Conservation (phyloP, 805 yeast species). For the Candida manassasensis region DNA sequence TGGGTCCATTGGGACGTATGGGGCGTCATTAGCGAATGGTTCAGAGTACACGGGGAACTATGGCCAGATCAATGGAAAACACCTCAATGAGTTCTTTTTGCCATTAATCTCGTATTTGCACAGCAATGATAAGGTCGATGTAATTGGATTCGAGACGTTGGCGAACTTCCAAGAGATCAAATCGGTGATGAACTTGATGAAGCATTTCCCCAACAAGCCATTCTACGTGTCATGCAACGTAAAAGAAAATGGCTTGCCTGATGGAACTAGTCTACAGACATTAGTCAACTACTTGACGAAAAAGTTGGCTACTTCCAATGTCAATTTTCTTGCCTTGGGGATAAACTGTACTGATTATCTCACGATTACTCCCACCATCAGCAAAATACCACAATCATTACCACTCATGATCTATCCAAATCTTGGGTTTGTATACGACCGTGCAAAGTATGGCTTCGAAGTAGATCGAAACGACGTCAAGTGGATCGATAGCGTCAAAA, state of each 20-base stretch:
- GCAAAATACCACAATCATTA: conserved; percentile 12
- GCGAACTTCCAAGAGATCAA: conserved; percentile 58
- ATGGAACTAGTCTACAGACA: conserved; percentile 25
- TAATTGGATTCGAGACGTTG: conserved; percentile 67
- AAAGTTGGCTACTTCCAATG: conserved; percentile 8
- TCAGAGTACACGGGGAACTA: conserved; percentile 74
- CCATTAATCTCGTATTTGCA: conserved; percentile 36
- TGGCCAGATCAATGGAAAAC: conserved; percentile 29
- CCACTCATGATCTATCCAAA: conserved; percentile 67
- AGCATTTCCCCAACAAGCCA: conserved; percentile 25
- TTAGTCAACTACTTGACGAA: conserved; percentile 16
- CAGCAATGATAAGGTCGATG: conserved; percentile 42
- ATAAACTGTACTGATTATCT: conserved; percentile 60
- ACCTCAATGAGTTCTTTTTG: conserved; percentile 47
- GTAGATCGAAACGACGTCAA: conserved; percentile 11
- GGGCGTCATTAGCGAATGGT: conserved; percentile 63
- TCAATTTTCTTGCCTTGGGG: conserved; percentile 49
- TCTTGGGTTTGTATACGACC: conserved; percentile 65
- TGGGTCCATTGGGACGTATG: conserved; percentile 77
- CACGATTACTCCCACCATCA: conserved; percentile 37
- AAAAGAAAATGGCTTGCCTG: conserved; percentile 19
- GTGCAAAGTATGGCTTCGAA: conserved; percentile 29
- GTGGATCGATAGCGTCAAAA: conserved; percentile 36
- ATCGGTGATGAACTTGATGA: conserved; percentile 38
- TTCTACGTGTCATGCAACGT: conserved; percentile 42